Percentiles rank a stretch among this genome's conserved stretches.
Evolutionary conservation across 2,329 filamentous ascomycete species (phyloP).

Genomic region (Tolypocladium amazonense): DNA sequence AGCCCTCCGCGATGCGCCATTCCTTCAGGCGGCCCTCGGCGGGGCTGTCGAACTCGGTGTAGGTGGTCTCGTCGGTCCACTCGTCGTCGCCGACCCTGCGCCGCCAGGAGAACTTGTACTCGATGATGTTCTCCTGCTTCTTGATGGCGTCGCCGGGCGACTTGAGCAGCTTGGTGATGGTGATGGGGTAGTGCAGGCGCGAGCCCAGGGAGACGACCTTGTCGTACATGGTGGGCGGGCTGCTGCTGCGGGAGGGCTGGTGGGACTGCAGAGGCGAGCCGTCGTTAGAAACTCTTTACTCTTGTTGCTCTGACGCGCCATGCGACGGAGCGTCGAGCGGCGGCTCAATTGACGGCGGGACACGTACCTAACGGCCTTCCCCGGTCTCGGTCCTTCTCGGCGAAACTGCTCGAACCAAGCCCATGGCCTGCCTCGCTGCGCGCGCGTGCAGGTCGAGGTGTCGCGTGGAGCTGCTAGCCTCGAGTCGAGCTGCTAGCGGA

Average conservation of each 20-base stretch:
- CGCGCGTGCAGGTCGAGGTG: neutral
- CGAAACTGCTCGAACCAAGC: slow-evolving; percentile 17
- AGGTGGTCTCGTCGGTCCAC: slow-evolving; percentile 53
- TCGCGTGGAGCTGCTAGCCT: neutral
- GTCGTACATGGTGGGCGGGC: slow-evolving; percentile 22
- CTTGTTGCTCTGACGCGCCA: no score
- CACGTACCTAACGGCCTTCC: slow-evolving; percentile 17
- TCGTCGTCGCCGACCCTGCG: slow-evolving; percentile 62
- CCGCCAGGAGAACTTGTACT: slow-evolving; percentile 76
- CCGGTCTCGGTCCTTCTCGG: slow-evolving; percentile 19
- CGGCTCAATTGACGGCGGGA: neutral
- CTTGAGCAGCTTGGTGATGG: slow-evolving; percentile 76
- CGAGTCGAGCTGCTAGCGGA: neutral
- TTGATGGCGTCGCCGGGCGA: slow-evolving; percentile 62
- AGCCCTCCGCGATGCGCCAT: slow-evolving; percentile 65
- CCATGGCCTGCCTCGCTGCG: slow-evolving; percentile 20
- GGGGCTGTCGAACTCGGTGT: slow-evolving; percentile 71
- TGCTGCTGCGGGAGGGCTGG: neutral
- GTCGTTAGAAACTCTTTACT: no score
- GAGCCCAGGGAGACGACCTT: slow-evolving; percentile 40
- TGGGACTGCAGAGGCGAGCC: neutral
- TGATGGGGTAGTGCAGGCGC: slow-evolving; percentile 84
- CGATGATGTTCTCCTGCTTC: slow-evolving; percentile 68
- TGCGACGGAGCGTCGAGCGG: no score
- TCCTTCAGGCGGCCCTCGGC: slow-evolving; percentile 67